phyloP scores from a whole-genome alignment of 2,329 filamentous ascomycete genomes.

The Pseudonectria buxi region DNA sequence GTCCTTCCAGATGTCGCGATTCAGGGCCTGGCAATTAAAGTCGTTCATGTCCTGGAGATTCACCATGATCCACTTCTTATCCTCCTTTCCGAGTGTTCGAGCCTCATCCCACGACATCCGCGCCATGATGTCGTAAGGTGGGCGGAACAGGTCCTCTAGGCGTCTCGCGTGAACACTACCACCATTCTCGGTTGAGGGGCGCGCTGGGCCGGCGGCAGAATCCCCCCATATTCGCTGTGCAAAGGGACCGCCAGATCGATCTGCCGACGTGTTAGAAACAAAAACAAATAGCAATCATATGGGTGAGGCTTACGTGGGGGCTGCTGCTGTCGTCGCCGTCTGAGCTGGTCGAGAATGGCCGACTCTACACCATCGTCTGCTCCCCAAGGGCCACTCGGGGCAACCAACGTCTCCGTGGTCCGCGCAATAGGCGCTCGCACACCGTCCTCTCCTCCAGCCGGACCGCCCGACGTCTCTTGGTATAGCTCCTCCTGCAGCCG shows the following conservation, averaged over 20 bases:
- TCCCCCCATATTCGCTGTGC: constrained; percentile 34
- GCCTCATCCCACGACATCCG: constrained; percentile 76
- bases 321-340: constrained; percentile 32
- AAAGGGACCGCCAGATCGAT: constrained; percentile 28
- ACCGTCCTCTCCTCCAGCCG: constrained; percentile 44
- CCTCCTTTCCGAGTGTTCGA: constrained; percentile 75
- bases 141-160: constrained; percentile 86
- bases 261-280: constrained; percentile 8
- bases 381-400: constrained; percentile 48
- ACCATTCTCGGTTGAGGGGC: constrained; percentile 38
- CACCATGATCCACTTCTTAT: constrained; percentile 89
- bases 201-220: constrained; percentile 13
- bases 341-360: constrained; percentile 60
- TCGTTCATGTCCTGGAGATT: constrained; percentile 91
- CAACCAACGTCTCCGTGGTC: constrained; percentile 86
- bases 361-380: constrained; percentile 49
- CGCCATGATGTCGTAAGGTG: constrained; percentile 85
- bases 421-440: constrained; percentile 86
- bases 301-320: constrained; percentile 22
- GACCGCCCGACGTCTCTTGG: constrained; percentile 35
- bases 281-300: neutral
- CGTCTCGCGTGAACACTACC: constrained; percentile 57
- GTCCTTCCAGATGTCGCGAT: constrained; percentile 95
- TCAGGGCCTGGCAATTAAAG: constrained; percentile 90
- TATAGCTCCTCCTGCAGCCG: constrained; percentile 91